Evolutionary conservation across 78 protist genomes (phyloP).

Genomic region (Cavenderia fasciculata): DNA sequence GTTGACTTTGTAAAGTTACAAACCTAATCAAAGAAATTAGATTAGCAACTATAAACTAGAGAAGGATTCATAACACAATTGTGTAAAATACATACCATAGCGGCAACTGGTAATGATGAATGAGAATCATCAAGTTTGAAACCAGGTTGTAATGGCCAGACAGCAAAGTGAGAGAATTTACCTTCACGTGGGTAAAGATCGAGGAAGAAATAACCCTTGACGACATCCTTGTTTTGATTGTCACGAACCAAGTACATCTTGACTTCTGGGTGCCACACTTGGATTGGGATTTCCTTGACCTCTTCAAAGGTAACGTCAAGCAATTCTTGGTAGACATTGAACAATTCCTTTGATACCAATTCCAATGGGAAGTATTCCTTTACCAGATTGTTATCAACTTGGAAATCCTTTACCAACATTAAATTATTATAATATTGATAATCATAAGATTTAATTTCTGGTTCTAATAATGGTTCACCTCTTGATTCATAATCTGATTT

Average conservation of each 20-base stretch:
- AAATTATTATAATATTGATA: constrained; percentile 12
- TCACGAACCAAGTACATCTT: constrained; percentile 58
- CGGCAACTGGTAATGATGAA: not conserved
- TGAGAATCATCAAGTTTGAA: constrained; percentile 2
- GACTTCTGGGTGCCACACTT: constrained; percentile 59
- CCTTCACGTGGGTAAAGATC: constrained; percentile 87
- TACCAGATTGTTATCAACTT: constrained; percentile 63
- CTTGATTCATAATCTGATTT: constrained; percentile 15
- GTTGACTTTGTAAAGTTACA: constrained; percentile 79
- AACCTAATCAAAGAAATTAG: no score
- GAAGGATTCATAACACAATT: not conserved
- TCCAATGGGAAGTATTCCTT: constrained; percentile 76
- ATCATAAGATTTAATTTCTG: constrained; percentile 41
- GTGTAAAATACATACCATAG: not conserved
- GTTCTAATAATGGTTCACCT: constrained; percentile 12
- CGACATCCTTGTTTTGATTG: not conserved
- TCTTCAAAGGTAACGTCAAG: constrained; percentile 50
- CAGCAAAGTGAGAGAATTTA: constrained; percentile 82
- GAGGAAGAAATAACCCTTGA: constrained; percentile 76
- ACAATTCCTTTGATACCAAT: constrained; percentile 34
- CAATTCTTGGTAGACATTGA: constrained; percentile 69
- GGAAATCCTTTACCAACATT: constrained; percentile 41
- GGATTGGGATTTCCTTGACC: not conserved
- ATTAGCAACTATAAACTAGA: constrained; percentile 15
- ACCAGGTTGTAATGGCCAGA: constrained; percentile 34